Conservation (phyloP, 2,329 filamentous ascomycete genomes). For the Microdochium bolleyi region DNA sequence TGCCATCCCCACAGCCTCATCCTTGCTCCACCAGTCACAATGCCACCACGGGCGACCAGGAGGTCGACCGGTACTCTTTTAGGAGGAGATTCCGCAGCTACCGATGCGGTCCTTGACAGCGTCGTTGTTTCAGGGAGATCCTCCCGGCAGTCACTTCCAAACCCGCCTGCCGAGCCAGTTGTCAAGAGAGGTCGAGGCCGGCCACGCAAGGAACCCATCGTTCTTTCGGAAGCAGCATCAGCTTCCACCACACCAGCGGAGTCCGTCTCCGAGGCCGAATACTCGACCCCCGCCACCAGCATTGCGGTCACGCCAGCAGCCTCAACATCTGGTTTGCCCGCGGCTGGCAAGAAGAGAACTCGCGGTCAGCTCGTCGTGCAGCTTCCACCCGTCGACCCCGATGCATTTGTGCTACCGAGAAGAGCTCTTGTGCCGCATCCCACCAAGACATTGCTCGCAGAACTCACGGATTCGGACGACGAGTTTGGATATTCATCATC, state of each 20-base stretch:
- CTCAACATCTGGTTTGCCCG: slow-evolving; percentile 9
- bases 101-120: neutral
- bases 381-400: slow-evolving; percentile 32
- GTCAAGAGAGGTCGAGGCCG: slow-evolving; percentile 19
- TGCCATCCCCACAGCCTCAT: too few relatives aligned
- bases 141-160: neutral
- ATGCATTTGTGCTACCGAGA: slow-evolving; percentile 23
- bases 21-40: slow-evolving; percentile 2
- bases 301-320: slow-evolving; percentile 28
- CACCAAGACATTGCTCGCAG: slow-evolving; percentile 14
- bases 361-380: slow-evolving; percentile 21
- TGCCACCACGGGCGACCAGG: slow-evolving; percentile 15
- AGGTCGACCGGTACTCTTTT: slow-evolving; percentile 5
- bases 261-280: slow-evolving; percentile 25
- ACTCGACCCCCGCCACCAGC: slow-evolving; percentile 35
- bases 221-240: neutral
- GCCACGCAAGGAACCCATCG: slow-evolving; percentile 16
- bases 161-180: neutral
- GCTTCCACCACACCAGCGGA: neutral
- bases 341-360: slow-evolving; percentile 6
- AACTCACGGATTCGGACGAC: slow-evolving; percentile 24
- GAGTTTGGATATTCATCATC: slow-evolving; percentile 15
- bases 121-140: neutral
- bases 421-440: neutral
- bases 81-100: neutral